Base-by-base conservation (phyloP, 1,139 yeast genomes). In the Protomyces gravidus region DNA sequence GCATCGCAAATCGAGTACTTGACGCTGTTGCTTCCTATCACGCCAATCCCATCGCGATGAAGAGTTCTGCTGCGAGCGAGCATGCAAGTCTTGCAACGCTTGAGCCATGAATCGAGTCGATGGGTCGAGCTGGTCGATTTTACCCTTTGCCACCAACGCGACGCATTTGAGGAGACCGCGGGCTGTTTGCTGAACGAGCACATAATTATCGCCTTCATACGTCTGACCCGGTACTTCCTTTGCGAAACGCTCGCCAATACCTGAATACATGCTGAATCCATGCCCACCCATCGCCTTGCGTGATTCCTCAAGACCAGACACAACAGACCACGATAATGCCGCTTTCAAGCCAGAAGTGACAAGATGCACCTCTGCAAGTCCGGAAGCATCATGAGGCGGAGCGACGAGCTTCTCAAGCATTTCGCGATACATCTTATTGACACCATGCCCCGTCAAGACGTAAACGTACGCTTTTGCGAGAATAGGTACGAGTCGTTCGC, bases 251-350 rank as follows among this genome's bases (percentile, higher is more conserved):
- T 55, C 55, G 11, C 60, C 60, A 11, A 55, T 55, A 21, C 60
- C 60, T 33, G 50, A 30, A 45, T 49, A 55, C 13, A 30, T 50
- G 28, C 53, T 47, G 55, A 55, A 55, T 2, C 60, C 60, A 21
- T 55, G 60, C n/a, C 60, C 60, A 15, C 60, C 60, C 23, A 55
- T 30, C 11, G 48, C 42, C 45, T 55, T 55, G n/a, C 60, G 25
- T 7, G 60, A 9, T 21, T 55, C 60, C 27, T 55, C 60, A 47
- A 55, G 33, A 13, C 55, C 60, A 4, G 27, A 26, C 21, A 55
- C 60, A 30, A 48, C 60, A 30, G 17, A 39, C 60, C 60, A 55
- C 30, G 53, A 46, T 28, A 50, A 27, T 4, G 48, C 60, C 11
- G 60, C 60, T 49, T 55, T 55, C 42, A 55, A 17, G 0, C 55